Percentiles rank a stretch among this genome's conserved stretches.
Conservation (phyloP, 2,329 filamentous ascomycete genomes). For the Penicillium sp. region DNA sequence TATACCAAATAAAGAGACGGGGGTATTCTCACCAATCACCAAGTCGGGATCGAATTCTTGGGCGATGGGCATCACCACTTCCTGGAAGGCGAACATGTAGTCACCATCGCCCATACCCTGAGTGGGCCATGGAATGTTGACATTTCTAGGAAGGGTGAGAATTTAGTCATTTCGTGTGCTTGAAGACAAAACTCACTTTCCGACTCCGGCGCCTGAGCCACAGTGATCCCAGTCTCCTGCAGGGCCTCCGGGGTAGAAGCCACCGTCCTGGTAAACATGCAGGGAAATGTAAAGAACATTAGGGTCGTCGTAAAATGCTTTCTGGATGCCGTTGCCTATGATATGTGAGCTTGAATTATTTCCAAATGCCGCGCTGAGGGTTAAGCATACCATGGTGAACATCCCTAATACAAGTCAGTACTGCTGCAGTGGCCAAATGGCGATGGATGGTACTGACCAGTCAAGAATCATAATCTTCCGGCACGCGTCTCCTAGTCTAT, state of each 20-base stretch:
- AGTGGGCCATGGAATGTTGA: slow-evolving; percentile 68
- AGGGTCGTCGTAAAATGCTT: slow-evolving; percentile 91
- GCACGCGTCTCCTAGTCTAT: slow-evolving; percentile 74
- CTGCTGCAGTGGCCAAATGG: background rate
- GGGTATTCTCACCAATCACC: slow-evolving; percentile 65
- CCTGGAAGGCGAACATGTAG: slow-evolving; percentile 94
- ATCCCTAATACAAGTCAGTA: slow-evolving; percentile 51
- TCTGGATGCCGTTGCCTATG: slow-evolving; percentile 87
- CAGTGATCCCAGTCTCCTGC: slow-evolving; percentile 62
- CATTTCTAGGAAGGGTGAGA: slow-evolving; percentile 49
- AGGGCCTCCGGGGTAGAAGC: slow-evolving; percentile 72
- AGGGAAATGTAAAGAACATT: slow-evolving; percentile 95
- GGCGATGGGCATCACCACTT: slow-evolving; percentile 94
- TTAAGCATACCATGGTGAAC: slow-evolving; percentile 60
- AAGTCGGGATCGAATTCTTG: slow-evolving; percentile 91
- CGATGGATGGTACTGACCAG: slow-evolving; percentile 64
- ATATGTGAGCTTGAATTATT: slow-evolving; percentile 21
- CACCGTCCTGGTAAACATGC: slow-evolving; percentile 80
- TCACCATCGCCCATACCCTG: slow-evolving; percentile 90
- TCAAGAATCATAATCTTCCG: slow-evolving; percentile 91
- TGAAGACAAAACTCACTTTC: slow-evolving; percentile 46
- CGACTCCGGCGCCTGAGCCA: slow-evolving; percentile 57
- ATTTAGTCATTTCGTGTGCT: background rate
- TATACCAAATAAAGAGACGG: background rate
- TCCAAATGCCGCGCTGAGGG: slow-evolving; percentile 5